Evolutionary conservation across 2,329 filamentous ascomycete genomes (phyloP), one percentile per base, ranked within the genome.

Genomic region (Sporothrix pallida): DNA sequence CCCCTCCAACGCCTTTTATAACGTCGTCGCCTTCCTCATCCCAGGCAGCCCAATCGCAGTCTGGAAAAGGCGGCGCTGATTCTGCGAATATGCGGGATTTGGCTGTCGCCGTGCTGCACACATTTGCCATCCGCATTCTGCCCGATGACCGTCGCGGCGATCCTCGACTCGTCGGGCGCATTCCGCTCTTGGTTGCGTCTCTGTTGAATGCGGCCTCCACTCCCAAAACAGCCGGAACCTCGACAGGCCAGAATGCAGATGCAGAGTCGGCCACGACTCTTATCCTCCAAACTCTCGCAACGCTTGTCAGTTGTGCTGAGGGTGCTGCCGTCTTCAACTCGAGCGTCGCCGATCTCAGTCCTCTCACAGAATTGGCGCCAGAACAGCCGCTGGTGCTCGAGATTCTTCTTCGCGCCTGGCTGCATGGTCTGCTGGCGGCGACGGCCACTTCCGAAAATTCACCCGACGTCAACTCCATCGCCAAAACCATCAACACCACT

Each of bases 21-120:
- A 60, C 56, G 0, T 20, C 72, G 15, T 42, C 71, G 1, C 15
- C 71, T 37, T 58, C 78, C 1, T 31, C 78, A 80, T 5, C 80
- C 78, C 31, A 37, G 31, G 31, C 31, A 37, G 3, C 81, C 5
- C 8, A 56, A 23, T 7, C 62, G 0, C 62, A 48, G 6, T 1
- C 60, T 5, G 8, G 42, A 20, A 48, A 48, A 15, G 62, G 62
- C 62, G n/a, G 60, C 60, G 80, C 83, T 26, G 84, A 90, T 75
- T 83, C 86, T 13, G 86, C 83, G 74, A 85, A 89, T 75, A 91
- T 92, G 89, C 82, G 91, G 10, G 87, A 89, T 76, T 82, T 92
- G 15, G 89, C 87, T 3, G 87, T 91, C 3, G 87, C 87, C 44
- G 86, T 93, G 13, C 79, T 92, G 6, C 87, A 91, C 78, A 89